phyloP scores from a whole-genome alignment of 2,329 filamentous ascomycete species.

The Ophiostoma novo-ulmi region DNA sequence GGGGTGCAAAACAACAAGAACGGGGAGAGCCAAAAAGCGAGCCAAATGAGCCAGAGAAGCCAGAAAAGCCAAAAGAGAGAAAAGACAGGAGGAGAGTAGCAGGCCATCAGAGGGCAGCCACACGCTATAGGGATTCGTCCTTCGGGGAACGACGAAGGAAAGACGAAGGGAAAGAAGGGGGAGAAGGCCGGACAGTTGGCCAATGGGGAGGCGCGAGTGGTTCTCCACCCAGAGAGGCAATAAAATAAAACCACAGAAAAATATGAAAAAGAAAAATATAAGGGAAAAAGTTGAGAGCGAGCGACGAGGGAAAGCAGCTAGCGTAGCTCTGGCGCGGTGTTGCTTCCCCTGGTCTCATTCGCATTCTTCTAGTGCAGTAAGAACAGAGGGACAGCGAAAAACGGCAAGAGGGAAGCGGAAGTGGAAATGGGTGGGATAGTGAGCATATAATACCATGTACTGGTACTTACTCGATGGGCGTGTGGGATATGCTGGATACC shows the following conservation, averaged over 20 bases:
- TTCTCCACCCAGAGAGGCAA: slow-evolving; percentile 18
- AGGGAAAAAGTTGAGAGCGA: slow-evolving; percentile 18
- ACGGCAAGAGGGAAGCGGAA: not conserved
- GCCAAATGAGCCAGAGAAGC: not conserved
- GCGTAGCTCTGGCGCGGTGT: slow-evolving; percentile 15
- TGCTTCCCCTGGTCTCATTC: slow-evolving; percentile 17
- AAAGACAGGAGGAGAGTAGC: slow-evolving; percentile 11
- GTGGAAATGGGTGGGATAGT: slow-evolving; percentile 2
- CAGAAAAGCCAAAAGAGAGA: not conserved
- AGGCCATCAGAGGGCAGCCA: slow-evolving; percentile 15
- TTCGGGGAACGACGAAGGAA: slow-evolving; percentile 13
- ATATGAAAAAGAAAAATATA: slow-evolving; percentile 18
- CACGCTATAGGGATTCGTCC: slow-evolving; percentile 11
- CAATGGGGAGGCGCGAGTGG: slow-evolving; percentile 18
- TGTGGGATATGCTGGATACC: not conserved
- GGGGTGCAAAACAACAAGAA: slow-evolving; percentile 21
- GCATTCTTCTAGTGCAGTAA: slow-evolving; percentile 11
- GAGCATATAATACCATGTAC: slow-evolving; percentile 8
- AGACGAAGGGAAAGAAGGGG: slow-evolving; percentile 21
- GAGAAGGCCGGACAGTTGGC: slow-evolving; percentile 6
- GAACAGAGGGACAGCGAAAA: not conserved
- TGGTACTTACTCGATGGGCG: not conserved
- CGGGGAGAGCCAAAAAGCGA: slow-evolving; percentile 13
- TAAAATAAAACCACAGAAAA: slow-evolving; percentile 23
- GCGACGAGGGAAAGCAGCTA: slow-evolving; percentile 16